Evolutionary conservation across 768 basidiomycete species (phyloP).

Genomic region (Hemileccinum rubropunctum): DNA sequence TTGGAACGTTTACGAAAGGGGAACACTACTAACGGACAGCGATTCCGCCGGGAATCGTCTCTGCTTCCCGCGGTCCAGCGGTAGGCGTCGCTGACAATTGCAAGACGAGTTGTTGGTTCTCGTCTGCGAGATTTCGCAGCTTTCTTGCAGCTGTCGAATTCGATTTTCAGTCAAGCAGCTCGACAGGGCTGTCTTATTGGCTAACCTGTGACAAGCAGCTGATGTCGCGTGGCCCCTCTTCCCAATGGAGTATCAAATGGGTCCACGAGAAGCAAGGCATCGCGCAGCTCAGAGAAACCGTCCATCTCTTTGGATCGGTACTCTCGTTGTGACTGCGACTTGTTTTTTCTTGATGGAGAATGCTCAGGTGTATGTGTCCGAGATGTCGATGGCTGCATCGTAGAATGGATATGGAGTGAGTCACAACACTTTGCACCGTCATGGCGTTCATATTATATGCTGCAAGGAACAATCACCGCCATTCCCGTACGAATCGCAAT

Average conservation of each 20-base stretch:
- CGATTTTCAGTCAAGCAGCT: constrained; percentile 1
- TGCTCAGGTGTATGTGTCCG: constrained; percentile 1
- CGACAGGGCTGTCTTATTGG: not conserved
- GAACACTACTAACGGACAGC: constrained; percentile 10
- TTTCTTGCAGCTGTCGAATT: constrained; percentile 46
- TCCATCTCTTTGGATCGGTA: constrained; percentile 31
- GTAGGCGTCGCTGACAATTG: constrained; percentile 13
- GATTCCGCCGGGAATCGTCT: not conserved
- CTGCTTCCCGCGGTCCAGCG: not conserved
- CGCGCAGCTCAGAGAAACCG: constrained; percentile 30
- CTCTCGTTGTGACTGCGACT: constrained; percentile 26
- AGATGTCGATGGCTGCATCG: constrained; percentile 18
- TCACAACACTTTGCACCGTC: not conserved
- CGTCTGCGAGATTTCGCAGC: constrained; percentile 34
- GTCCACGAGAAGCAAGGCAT: constrained; percentile 23
- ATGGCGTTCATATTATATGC: constrained; percentile 15
- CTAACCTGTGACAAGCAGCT: constrained; percentile 26
- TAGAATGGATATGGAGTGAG: constrained; percentile 9
- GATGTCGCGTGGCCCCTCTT: constrained; percentile 29
- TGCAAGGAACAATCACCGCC: constrained; percentile 1
- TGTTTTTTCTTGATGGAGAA: constrained; percentile 17
- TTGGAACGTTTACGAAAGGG: not conserved
- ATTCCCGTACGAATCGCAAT: not conserved
- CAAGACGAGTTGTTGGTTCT: constrained; percentile 19
- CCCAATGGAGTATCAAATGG: constrained; percentile 23